Evolutionary conservation across 257 asterid genomes (phyloP).

Genomic region (Oldenlandia corymbosa): DNA sequence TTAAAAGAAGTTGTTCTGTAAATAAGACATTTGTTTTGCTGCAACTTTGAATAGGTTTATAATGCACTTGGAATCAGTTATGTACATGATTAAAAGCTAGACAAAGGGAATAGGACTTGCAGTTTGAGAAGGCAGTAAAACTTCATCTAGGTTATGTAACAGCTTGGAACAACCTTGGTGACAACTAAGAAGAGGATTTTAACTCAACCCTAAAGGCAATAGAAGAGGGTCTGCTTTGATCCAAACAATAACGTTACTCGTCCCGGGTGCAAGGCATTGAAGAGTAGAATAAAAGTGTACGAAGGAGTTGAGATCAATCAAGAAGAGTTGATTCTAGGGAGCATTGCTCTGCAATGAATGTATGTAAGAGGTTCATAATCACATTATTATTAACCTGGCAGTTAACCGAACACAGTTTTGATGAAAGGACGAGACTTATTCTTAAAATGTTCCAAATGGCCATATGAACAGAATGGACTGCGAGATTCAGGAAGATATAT

Average conservation of each 20-base stretch:
- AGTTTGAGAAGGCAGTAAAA: conserved; percentile 85
- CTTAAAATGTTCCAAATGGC: not conserved
- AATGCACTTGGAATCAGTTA: conserved; percentile 97
- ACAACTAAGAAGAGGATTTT: conserved; percentile 76
- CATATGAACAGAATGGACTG: not conserved
- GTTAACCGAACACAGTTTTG: not conserved
- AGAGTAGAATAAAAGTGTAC: conserved; percentile 68
- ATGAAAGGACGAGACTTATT: not conserved
- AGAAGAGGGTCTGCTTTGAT: conserved; percentile 88
- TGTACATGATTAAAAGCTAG: conserved; percentile 67
- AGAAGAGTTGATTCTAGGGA: conserved; percentile 44
- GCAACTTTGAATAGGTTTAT: conserved; percentile 56
- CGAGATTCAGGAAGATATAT: not conserved
- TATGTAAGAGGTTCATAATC: not conserved
- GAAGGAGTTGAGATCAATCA: conserved; percentile 72
- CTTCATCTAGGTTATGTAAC: conserved; percentile 97
- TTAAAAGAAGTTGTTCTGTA: not conserved
- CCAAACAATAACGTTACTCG: conserved; percentile 89
- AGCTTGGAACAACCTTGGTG: conserved; percentile 99
- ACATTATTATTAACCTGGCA: not conserved
- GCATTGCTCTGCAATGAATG: not conserved
- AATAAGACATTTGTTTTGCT: not conserved
- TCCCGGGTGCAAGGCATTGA: conserved; percentile 76
- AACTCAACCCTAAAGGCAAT: conserved; percentile 80
- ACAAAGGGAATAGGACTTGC: conserved; percentile 76